These are phyloP conservation scores for Kurtzmaniella quercitrusa DNA, from an alignment of 1,139 yeast species.

Conservation along the genomic window DNA sequence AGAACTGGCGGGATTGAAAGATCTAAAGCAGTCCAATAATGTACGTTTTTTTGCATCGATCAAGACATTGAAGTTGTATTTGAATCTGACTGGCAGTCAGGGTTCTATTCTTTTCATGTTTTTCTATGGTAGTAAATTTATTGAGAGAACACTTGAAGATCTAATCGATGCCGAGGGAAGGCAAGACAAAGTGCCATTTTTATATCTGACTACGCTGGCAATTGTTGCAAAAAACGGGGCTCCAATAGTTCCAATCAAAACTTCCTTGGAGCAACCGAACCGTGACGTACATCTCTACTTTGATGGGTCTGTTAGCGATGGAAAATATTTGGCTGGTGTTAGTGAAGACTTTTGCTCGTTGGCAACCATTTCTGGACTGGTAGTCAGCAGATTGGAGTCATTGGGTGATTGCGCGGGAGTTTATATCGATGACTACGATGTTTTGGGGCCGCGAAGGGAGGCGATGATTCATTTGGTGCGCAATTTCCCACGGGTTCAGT, in stretches of 20 bases:
- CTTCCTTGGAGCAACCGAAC: not conserved
- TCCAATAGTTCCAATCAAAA: not conserved
- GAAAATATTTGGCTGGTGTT: not conserved
- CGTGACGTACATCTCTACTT: not conserved
- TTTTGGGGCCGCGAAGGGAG: slow-evolving; percentile 30
- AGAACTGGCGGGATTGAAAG: not conserved
- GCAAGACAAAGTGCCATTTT: slow-evolving; percentile 3
- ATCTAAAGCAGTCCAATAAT: not conserved
- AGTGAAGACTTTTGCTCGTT: slow-evolving; percentile 12
- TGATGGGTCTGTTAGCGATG: not conserved
- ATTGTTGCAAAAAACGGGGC: not conserved
- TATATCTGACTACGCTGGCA: slow-evolving; percentile 4
- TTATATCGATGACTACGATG: slow-evolving; percentile 30
- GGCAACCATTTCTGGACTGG: slow-evolving; percentile 24
- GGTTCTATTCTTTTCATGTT: slow-evolving; percentile 39
- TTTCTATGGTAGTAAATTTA: slow-evolving; percentile 32
- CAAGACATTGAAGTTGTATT: slow-evolving; percentile 1
- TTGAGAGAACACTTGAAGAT: slow-evolving; percentile 29
- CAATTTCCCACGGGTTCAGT: slow-evolving; percentile 31
- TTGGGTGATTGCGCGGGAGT: slow-evolving; percentile 10
- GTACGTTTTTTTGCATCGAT: slow-evolving; percentile 1
- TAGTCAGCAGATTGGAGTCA: slow-evolving; percentile 3
- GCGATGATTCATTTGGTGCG: slow-evolving; percentile 28
- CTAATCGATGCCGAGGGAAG: slow-evolving; percentile 19
- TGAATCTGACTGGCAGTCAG: slow-evolving; percentile 5